Conservation (phyloP, 176 grass and related monocot genomes). For the Bolboschoenus planiculmis region DNA sequence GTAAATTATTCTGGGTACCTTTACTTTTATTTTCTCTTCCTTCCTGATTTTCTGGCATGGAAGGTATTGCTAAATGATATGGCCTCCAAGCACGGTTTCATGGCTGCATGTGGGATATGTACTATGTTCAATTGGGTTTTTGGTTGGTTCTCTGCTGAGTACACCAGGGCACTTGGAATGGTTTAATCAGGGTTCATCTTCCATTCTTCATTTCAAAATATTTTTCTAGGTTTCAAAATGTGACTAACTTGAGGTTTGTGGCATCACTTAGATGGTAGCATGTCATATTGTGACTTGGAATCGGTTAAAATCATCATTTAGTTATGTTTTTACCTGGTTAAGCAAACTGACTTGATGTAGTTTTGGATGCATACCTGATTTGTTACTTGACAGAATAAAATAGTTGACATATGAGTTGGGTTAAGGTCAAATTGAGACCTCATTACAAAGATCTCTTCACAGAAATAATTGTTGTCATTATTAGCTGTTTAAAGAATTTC, state of each 20-base stretch:
- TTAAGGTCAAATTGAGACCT: background rate
- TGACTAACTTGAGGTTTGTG: background rate
- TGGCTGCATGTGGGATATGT: background rate
- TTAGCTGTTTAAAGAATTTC: background rate
- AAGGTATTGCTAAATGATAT: background rate
- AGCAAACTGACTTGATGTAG: too few relatives aligned
- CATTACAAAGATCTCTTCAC: background rate
- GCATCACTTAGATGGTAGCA: background rate
- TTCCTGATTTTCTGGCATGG: background rate
- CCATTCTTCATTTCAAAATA: background rate
- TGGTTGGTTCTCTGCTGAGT: background rate
- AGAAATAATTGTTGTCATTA: background rate
- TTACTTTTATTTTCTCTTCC: background rate
- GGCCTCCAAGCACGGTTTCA: background rate
- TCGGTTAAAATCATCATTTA: too few relatives aligned
- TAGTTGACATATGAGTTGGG: background rate
- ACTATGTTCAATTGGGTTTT: background rate
- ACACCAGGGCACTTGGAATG: background rate
- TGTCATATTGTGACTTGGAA: too few relatives aligned
- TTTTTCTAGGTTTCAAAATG: background rate
- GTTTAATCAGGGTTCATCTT: background rate
- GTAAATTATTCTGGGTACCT: background rate
- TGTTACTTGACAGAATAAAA: background rate
- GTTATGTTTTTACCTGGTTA: too few relatives aligned
- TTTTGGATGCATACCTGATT: conserved; percentile 9